These are phyloP conservation scores for Primulina huaijiensis DNA, from an alignment of 257 asterid species.

Conservation along the genomic window DNA sequence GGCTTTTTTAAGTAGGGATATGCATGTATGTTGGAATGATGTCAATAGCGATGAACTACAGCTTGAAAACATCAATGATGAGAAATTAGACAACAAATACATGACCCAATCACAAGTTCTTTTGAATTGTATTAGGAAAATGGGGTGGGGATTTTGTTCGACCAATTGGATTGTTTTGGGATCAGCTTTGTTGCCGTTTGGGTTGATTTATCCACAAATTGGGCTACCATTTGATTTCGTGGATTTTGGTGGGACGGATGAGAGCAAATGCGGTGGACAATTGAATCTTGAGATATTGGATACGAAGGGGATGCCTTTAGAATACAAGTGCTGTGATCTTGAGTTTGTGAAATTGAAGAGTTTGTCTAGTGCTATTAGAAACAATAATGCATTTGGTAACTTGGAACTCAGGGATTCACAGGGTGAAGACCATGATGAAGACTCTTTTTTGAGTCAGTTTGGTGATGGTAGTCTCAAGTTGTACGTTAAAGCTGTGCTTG, in stretches of 20 bases:
- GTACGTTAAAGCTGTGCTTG: conserved; percentile 55
- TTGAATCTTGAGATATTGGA: conserved; percentile 64
- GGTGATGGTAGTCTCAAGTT: conserved; percentile 48
- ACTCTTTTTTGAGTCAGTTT: conserved; percentile 33
- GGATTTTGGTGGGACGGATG: conserved; percentile 29
- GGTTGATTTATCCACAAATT: conserved; percentile 69
- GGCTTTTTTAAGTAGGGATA: conserved; percentile 48
- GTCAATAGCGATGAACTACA: conserved; percentile 38
- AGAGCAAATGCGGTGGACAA: conserved; percentile 39
- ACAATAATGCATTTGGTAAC: conserved; percentile 29
- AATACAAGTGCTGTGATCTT: conserved; percentile 69
- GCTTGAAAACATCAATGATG: conserved; percentile 22
- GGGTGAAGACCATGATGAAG: conserved; percentile 27
- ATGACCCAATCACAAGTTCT: conserved; percentile 24
- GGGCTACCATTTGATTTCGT: conserved; percentile 41
- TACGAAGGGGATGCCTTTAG: conserved; percentile 66
- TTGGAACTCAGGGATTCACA: conserved; percentile 37
- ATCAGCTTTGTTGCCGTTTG: conserved; percentile 75
- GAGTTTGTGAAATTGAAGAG: conserved; percentile 51
- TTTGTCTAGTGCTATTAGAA: conserved; percentile 28
- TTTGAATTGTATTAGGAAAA: conserved; percentile 41
- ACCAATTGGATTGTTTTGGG: conserved; percentile 61
- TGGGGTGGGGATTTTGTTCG: conserved; percentile 81
- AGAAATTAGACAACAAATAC: conserved; percentile 22
- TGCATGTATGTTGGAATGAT: conserved; percentile 81